A percentile compares a stretch with the other conserved stretches of the same genome.
Conservation (phyloP, 352 stramenopile genomes). For the Pythium periplocum region DNA sequence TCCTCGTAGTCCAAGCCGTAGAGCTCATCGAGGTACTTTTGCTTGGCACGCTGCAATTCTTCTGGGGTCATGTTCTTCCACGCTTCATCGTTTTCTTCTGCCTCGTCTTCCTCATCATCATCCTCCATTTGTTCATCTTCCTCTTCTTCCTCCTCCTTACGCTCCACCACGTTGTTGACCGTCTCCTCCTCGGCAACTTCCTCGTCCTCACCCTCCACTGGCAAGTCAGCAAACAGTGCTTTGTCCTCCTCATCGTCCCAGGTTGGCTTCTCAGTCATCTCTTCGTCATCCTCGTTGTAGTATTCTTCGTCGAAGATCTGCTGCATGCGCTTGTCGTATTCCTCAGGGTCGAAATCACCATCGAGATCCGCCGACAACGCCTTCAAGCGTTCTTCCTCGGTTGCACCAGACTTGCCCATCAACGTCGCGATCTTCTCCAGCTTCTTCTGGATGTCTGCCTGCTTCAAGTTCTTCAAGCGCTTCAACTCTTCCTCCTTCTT, state of each 20-base stretch:
- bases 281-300: slow-evolving; percentile 86
- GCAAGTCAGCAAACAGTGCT: slow-evolving; percentile 68
- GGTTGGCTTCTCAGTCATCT: slow-evolving; percentile 62
- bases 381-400: slow-evolving; percentile 46
- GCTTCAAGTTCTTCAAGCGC: slow-evolving; percentile 97
- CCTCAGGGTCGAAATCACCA: slow-evolving; percentile 95
- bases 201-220: slow-evolving; percentile 56
- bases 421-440: slow-evolving; percentile 88
- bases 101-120: slow-evolving; percentile 44
- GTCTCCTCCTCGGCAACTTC: slow-evolving; percentile 35
- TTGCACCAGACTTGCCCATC: slow-evolving; percentile 51
- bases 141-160: slow-evolving; percentile 18
- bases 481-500: slow-evolving; percentile 97
- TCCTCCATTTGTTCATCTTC: slow-evolving; percentile 26
- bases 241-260: slow-evolving; percentile 85
- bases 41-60: slow-evolving; percentile 77
- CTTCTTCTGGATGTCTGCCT: slow-evolving; percentile 93
- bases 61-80: slow-evolving; percentile 44
- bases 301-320: slow-evolving; percentile 98
- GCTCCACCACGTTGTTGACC: slow-evolving; percentile 15
- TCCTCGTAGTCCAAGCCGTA: slow-evolving; percentile 99
- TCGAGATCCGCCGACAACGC: slow-evolving; percentile 76
- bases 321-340: slow-evolving; percentile 96
- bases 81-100: slow-evolving; percentile 35
- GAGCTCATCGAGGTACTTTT: slow-evolving; percentile 94